phyloP scores from a whole-genome alignment of 306 rosid species.

The Neltuma alba region DNA sequence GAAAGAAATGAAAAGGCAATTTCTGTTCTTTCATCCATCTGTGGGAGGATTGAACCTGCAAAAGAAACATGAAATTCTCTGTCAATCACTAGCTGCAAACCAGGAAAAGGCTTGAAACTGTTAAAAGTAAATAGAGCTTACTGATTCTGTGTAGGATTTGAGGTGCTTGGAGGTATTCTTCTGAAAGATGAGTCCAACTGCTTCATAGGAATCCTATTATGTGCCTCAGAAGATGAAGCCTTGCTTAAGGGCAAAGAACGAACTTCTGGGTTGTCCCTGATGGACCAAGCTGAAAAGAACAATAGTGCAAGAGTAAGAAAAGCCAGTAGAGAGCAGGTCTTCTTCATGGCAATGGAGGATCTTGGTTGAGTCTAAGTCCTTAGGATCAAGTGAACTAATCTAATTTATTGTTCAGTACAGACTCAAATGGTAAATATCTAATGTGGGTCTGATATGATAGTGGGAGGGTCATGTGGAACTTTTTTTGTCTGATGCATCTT shows the following conservation, averaged over 20 bases:
- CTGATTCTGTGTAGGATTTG: slow-evolving; percentile 62
- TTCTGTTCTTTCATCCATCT: slow-evolving; percentile 31
- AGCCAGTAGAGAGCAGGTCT: slow-evolving; percentile 44
- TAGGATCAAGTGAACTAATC: background rate
- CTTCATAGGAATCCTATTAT: slow-evolving; percentile 30
- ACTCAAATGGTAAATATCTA: slow-evolving; percentile 20
- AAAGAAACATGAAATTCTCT: slow-evolving; percentile 26
- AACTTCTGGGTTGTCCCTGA: slow-evolving; percentile 9
- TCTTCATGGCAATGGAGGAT: slow-evolving; percentile 41
- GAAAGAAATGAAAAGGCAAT: background rate
- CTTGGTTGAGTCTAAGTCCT: slow-evolving; percentile 27
- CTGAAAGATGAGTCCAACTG: slow-evolving; percentile 43
- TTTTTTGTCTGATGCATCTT: slow-evolving; percentile 8
- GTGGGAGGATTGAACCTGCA: slow-evolving; percentile 50
- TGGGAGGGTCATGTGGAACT: slow-evolving; percentile 49
- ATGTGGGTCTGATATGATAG: slow-evolving; percentile 44
- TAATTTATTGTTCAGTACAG: slow-evolving; percentile 28
- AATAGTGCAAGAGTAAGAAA: slow-evolving; percentile 41
- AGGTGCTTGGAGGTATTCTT: slow-evolving; percentile 49
- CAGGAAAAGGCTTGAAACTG: slow-evolving; percentile 25
- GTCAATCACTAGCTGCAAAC: slow-evolving; percentile 5
- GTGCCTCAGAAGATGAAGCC: slow-evolving; percentile 39
- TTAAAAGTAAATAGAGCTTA: slow-evolving; percentile 20
- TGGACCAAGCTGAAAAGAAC: slow-evolving; percentile 31
- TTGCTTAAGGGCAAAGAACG: slow-evolving; percentile 21